Evolutionary conservation across 2,329 filamentous ascomycete species (phyloP).

Genomic region (Decorospora gaudefroyi): DNA sequence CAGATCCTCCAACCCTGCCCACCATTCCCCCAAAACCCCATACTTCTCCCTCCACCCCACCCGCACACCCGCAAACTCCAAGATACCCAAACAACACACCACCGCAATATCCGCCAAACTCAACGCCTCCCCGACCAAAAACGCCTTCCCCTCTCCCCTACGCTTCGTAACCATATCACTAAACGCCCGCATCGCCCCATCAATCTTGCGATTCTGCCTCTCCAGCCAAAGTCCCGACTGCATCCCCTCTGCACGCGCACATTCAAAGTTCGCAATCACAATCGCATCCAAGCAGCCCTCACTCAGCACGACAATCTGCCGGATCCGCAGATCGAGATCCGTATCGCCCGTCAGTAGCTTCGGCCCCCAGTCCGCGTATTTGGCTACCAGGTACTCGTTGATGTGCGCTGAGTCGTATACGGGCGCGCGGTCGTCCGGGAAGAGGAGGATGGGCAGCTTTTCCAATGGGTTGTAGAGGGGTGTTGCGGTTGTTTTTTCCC

Average conservation of each 20-base stretch:
- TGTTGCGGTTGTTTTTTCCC: constrained; percentile 48
- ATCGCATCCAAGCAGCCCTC: constrained; percentile 26
- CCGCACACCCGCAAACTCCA: constrained; percentile 15
- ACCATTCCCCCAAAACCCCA: constrained; percentile 14
- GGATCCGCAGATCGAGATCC: constrained; percentile 14
- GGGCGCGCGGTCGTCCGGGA: constrained; percentile 18
- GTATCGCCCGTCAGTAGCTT: constrained; percentile 15
- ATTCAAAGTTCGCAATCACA: constrained; percentile 19
- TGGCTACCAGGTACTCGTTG: constrained; percentile 22
- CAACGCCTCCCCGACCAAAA: constrained; percentile 17
- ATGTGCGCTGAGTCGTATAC: constrained; percentile 28
- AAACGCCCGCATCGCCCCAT: constrained; percentile 20
- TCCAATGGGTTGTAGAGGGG: constrained; percentile 50
- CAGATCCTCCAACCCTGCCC: constrained; percentile 14
- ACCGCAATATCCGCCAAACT: constrained; percentile 25
- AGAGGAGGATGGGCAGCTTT: constrained; percentile 48
- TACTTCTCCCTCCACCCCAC: constrained; percentile 17
- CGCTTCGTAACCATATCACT: constrained; percentile 10
- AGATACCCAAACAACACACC: constrained; percentile 15
- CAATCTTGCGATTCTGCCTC: constrained; percentile 20
- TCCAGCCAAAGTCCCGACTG: constrained; percentile 17
- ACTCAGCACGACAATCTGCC: constrained; percentile 20
- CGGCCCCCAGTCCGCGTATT: constrained; percentile 17
- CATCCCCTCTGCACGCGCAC: constrained; percentile 9
- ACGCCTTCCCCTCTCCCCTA: constrained; percentile 12